Evolutionary conservation across 2,329 filamentous ascomycete species (phyloP), one percentile per base, ranked within the genome.

Genomic region (Calonectria pteridis): DNA sequence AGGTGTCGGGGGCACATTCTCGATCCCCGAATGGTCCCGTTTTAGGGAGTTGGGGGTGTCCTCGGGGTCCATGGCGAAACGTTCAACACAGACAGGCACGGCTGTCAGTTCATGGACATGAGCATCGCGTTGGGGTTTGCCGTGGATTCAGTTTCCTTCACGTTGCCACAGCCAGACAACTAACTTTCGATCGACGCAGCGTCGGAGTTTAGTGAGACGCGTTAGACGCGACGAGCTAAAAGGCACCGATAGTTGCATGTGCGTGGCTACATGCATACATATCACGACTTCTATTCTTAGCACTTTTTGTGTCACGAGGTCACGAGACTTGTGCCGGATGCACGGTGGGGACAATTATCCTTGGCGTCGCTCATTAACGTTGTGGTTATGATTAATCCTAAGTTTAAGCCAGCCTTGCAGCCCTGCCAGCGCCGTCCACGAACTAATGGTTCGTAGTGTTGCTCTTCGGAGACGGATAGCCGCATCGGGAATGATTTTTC

Each of bases 21-120:
- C 79, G 29, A 73, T 58, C 37, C 76, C 73, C n/a, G 78, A 35
- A 49, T 74, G 72, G 46, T 58, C 63, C 78, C 79, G 76, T 72
- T 81, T 82, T 59, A 79, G 75, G 62, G 76, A 78, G 55, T 62
- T 78, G 4, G 78, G 75, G 28, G 74, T 72, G 29, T 73, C 74
- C 50, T 79, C 77, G 53, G 74, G 67, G 55, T 83, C 77, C 83
- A 84, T 84, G 29, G n/a, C 65, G 37, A 59, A n/a, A 14, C 4
- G 18, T 31, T 31, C 20, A 49, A 40, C 29, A 67, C 11, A n/a
- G 68, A 26, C 33, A 53, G 33, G 58, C 29, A 20, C 43, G 33
- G 31, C 35, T 46, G 67, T 73, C 67, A 77, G 43, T 35, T 66
- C 28, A 50, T 49, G 65, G 67, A 58, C 68, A 79, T 77, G 37